Base-by-base conservation (phyloP, 179 eudicot species). In the Corrigiola litoralis region DNA sequence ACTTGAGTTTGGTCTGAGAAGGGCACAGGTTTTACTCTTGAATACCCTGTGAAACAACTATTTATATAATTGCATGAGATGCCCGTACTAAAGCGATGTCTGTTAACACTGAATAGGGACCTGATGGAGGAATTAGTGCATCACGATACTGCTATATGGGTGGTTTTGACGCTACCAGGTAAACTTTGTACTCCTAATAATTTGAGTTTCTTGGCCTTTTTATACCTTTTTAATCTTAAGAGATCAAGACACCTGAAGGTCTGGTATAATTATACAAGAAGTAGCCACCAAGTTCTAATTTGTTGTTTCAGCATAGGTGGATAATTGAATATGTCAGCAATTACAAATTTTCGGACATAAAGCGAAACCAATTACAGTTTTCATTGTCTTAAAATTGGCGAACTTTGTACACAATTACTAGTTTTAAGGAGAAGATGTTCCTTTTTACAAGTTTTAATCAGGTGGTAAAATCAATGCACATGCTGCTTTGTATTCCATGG, bases 111-210 rank as follows among this genome's bases (percentile, higher is more conserved):
- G 42, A 16, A 27, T 45, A 92, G 98, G 98, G 98, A 12, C 98
- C 98, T 54, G 98, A 92, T 77, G 98, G 98, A 61, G 98, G 92
- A 61, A 80, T 90, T 58, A 71, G 87, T 34, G 98, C 98, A 62
- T 92, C 98, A 50, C 85, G 80, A 57, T 90, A 92, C 79, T 84
- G 92, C 76, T 92, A 90, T 64, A 71, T 92, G 77, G 98, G 98
- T 52, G 98, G 98, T 55, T 92, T 92, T 86, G 98, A 92, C 68
- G 97, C 92, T 34, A 92, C 98, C 65, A 92, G 98, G 97, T 92
- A 71, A 52, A 7, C 6, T 48, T 23, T 32, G 21, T 58, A 4
- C n/a, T n/a, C n/a, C n/a, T n/a, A n/a, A n/a, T n/a, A 25, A 12
- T 24, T 44, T n/a, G 25, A 59, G 23, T 9, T 6, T 48, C 3